Conservation (phyloP, 352 stramenopile genomes). For the Saprolegnia parasitica region DNA sequence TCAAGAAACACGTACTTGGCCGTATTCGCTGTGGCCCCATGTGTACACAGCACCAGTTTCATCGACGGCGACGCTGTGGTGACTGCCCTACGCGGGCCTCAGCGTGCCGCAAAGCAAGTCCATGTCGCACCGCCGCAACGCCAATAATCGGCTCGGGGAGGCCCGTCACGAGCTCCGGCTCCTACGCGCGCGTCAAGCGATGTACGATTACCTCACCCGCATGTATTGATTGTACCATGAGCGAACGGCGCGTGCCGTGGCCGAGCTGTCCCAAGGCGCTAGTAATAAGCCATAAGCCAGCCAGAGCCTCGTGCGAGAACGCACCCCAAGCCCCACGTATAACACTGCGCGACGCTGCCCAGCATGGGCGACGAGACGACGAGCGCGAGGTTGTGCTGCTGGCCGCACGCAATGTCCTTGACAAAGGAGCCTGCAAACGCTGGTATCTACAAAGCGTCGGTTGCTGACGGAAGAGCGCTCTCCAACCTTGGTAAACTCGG, state of each 20-base stretch:
- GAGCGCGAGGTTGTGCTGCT: constrained; percentile 66
- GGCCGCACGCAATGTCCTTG: constrained; percentile 60
- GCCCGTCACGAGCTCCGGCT: constrained; percentile 1
- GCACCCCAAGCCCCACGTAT: constrained; percentile 65
- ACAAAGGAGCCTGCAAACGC: constrained; percentile 51
- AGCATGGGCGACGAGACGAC: constrained; percentile 8
- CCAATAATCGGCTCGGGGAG: constrained; percentile 48
- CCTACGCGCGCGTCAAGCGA: neutral
- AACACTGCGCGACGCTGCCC: constrained; percentile 46
- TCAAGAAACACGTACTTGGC: constrained; percentile 38
- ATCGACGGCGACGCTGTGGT: constrained; percentile 70
- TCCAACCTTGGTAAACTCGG: constrained; percentile 49
- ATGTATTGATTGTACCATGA: constrained; percentile 4
- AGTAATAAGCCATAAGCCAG: neutral
- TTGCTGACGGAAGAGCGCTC: neutral
- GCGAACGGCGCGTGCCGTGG: constrained; percentile 47
- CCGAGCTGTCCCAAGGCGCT: constrained; percentile 62
- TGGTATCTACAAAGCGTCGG: constrained; percentile 20
- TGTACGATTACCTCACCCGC: neutral
- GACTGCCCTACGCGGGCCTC: constrained; percentile 38
- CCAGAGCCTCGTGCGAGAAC: neutral
- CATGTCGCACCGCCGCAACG: constrained; percentile 40
- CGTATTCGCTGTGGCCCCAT: constrained; percentile 81
- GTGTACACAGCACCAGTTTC: constrained; percentile 53
- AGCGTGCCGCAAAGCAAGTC: neutral